Evolutionary conservation across 441 rosid species (phyloP), one percentile per base, ranked within the genome.

Genomic region (Mallotus japonicus): DNA sequence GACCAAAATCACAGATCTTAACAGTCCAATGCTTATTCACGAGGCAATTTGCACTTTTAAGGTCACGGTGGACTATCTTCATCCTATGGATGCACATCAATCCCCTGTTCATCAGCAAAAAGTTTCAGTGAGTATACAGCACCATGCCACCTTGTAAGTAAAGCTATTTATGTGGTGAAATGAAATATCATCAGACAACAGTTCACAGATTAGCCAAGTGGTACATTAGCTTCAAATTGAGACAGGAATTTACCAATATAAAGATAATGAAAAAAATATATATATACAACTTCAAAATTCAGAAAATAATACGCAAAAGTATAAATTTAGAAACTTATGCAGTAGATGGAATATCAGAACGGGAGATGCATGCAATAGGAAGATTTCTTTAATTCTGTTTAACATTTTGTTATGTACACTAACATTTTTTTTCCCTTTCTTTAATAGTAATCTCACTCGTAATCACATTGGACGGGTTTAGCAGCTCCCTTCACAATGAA

Each of bases 21-120:
- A 91, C 93, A 12, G 91, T 86, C 89, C 86, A 89, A 68, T 92
- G 91, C 85, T 83, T 95, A 76, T 90, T 90, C 76, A 92, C 89
- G 8, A 95, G 96, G 80, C 98, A 92, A 73, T 95, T 95, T 56
- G 96, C 96, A 74, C 99, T 95, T 81, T 95, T 95, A 65, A 92
- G 85, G 81, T 95, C 99, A 46, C 97, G 87, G 70, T 95, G 97
- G 62, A 90, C 90, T 75, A 95, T 92, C 85, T 92, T 91, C 96
- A 92, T 95, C 73, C 98, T 84, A 79, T 95, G 98, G 76, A 93
- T 82, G 83, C 96, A 95, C 97, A 95, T 95, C 90, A 95, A 78
- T 19, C 98, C 97, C 91, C 98, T 92, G 42, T 12, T 65, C 49
- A 65, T 42, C 59, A 77, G 24, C 73, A 57, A 53, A 66, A 71